Percentiles rank a stretch among this genome's conserved stretches.
These are phyloP conservation scores for Cladophialophora immunda DNA, from an alignment of 2,329 filamentous ascomycete species.

Conservation along the genomic window DNA sequence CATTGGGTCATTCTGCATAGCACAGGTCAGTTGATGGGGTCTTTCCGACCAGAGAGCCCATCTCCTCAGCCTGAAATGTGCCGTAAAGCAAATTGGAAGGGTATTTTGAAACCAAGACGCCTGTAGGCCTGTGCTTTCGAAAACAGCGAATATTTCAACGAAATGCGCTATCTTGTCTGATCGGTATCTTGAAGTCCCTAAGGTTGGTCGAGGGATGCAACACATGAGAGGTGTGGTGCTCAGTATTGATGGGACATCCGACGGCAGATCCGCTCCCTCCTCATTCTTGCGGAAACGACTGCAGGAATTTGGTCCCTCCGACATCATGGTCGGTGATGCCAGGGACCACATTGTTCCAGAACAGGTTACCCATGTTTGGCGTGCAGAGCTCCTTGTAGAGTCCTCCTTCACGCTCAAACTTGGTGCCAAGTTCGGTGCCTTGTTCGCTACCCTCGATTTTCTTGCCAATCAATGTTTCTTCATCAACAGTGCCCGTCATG, in stretches of 20 bases:
- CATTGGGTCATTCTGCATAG: not conserved
- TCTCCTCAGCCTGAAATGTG: not conserved
- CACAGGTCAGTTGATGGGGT: not conserved
- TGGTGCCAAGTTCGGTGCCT: constrained; percentile 28
- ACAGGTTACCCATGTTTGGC: constrained; percentile 28
- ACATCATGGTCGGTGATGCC: constrained; percentile 34
- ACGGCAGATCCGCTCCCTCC: not conserved
- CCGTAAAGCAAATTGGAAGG: not conserved
- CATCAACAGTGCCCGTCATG: constrained; percentile 32
- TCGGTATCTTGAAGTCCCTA: not conserved
- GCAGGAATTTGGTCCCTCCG: constrained; percentile 24
- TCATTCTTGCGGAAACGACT: constrained; percentile 23
- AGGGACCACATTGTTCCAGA: constrained; percentile 35
- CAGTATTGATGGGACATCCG: not conserved
- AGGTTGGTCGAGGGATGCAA: not conserved
- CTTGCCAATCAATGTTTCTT: constrained; percentile 33
- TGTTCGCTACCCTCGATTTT: constrained; percentile 30
- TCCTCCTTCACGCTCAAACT: constrained; percentile 28
- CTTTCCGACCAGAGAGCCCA: not conserved
- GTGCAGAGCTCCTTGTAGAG: constrained; percentile 25
- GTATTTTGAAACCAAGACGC: not conserved
- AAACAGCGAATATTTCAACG: not conserved
- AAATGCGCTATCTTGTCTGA: constrained; percentile 1
- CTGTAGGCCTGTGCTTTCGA: not conserved
- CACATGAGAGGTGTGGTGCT: not conserved